Evolutionary conservation across 306 rosid species (phyloP), one percentile per base, ranked within the genome.

Genomic region (Cucurbita ficifolia): DNA sequence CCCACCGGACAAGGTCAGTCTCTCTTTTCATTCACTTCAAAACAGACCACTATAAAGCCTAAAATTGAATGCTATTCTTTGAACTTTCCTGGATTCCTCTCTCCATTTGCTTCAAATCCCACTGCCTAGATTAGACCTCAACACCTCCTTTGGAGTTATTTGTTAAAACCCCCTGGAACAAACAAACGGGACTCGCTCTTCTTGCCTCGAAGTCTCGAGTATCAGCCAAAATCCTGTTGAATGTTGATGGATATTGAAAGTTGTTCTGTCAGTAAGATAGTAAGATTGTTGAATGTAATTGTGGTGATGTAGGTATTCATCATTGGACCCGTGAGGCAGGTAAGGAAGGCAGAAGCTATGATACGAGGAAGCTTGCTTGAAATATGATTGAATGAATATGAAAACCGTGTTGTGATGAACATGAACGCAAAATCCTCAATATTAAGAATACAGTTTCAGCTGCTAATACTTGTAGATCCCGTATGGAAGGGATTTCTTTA

Each of bases 321-420:
- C 79, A 84, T 95, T 21, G 99, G 99, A 82, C 86, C 89, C 35
- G 91, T 84, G 84, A 82, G 78, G 83, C 85, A 95, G 81, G 97
- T 95, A 92, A 91, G 86, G 83, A 94, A 94, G 82, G 97, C 99
- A 6, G 97, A 88, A 83, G 99, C 99, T 76, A 86, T 95, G 86
- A 50, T 95, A 43, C 87, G 99, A 83, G 99, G 99, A 76, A 88
- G 92, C 85, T 75, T 89, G 86, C 54, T 85, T 73, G 91, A 85
- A 54, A 51, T 86, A 78, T 86, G 85, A 36, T 82, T 76, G 82
- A 56, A 78, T 7, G 17, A 12, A 48, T 4, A 48, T 3, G 52
- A 48, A 48, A 48, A 65, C 53, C 48, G 49, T 40, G 35, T 50
- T 56, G 45, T 68, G 78, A 63, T 52, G 45, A 74, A 58, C 35